phyloP scores from a whole-genome alignment of 2,329 filamentous ascomycete genomes.

The Aspergillus luchuensis region DNA sequence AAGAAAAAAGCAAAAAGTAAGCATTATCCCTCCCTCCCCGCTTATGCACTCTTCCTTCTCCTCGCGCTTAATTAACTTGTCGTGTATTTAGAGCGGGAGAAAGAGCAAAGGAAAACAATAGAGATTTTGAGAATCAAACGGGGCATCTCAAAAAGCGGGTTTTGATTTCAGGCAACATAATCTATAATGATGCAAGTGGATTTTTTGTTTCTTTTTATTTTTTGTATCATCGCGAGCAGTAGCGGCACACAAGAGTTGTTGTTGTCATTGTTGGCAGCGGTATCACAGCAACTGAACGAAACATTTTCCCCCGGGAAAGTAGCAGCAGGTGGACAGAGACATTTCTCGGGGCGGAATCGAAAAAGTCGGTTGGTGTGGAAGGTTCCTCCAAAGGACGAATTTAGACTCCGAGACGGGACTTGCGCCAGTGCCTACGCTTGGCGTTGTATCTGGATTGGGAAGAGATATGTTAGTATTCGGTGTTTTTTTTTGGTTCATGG shows the following conservation, averaged over 20 bases:
- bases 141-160: slow-evolving; percentile 7
- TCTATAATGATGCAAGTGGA: slow-evolving; percentile 17
- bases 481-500: not conserved
- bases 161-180: slow-evolving; percentile 13
- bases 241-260: slow-evolving; percentile 11
- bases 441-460: slow-evolving; percentile 83
- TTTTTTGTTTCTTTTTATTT: not conserved
- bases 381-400: slow-evolving; percentile 36
- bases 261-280: slow-evolving; percentile 15
- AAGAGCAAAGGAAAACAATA: not conserved
- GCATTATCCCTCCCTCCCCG: not conserved
- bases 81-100: not conserved
- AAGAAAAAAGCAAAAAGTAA: not conserved
- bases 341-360: slow-evolving; percentile 41
- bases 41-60: not conserved
- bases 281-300: slow-evolving; percentile 31
- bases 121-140: not conserved
- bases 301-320: slow-evolving; percentile 20
- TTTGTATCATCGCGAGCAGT: slow-evolving; percentile 18
- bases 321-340: slow-evolving; percentile 22
- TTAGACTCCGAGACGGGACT: slow-evolving; percentile 99
- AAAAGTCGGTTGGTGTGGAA: slow-evolving; percentile 32
- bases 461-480: slow-evolving; percentile 17
- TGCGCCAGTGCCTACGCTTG: slow-evolving; percentile 99
- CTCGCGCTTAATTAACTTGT: not conserved